Conservation (phyloP, 768 basidiomycete species). For the Mycena crocata region DNA sequence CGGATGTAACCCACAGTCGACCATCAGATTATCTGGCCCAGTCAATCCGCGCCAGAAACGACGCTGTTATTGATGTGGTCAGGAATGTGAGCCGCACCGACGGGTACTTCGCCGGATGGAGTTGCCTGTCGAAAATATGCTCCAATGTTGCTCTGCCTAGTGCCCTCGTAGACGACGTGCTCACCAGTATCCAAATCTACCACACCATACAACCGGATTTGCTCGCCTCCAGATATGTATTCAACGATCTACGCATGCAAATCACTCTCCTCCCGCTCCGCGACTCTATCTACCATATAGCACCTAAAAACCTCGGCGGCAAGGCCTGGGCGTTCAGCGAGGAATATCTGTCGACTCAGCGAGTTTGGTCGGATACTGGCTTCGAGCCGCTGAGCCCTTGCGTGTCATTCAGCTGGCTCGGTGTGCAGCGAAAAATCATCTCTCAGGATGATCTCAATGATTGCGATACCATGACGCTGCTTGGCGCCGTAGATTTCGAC, state of each 20-base stretch:
- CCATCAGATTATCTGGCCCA: neutral
- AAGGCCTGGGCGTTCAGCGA: slow-evolving; percentile 9
- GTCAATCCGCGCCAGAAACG: neutral
- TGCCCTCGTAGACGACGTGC: slow-evolving; percentile 5
- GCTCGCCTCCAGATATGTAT: neutral
- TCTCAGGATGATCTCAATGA: neutral
- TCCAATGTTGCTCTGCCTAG: neutral
- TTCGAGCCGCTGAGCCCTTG: slow-evolving; percentile 15
- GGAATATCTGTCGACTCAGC: slow-evolving; percentile 5
- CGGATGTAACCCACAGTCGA: neutral
- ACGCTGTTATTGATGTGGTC: neutral
- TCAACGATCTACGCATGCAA: neutral
- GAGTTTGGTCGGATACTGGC: slow-evolving; percentile 6
- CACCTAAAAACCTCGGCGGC: slow-evolving; percentile 15
- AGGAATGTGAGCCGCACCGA: neutral
- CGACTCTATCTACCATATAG: slow-evolving; percentile 15
- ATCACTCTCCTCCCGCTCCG: neutral
- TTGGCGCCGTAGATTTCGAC: slow-evolving; percentile 16
- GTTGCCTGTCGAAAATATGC: neutral
- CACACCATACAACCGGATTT: neutral
- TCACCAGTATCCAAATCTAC: slow-evolving; percentile 5
- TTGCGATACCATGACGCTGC: slow-evolving; percentile 10
- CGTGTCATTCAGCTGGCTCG: slow-evolving; percentile 5
- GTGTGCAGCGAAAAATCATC: slow-evolving; percentile 8
- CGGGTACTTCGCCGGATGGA: slow-evolving; percentile 18